Evolutionary conservation across 2,329 filamentous ascomycete genomes (phyloP).

Genomic region (Neofusicoccum ribis): DNA sequence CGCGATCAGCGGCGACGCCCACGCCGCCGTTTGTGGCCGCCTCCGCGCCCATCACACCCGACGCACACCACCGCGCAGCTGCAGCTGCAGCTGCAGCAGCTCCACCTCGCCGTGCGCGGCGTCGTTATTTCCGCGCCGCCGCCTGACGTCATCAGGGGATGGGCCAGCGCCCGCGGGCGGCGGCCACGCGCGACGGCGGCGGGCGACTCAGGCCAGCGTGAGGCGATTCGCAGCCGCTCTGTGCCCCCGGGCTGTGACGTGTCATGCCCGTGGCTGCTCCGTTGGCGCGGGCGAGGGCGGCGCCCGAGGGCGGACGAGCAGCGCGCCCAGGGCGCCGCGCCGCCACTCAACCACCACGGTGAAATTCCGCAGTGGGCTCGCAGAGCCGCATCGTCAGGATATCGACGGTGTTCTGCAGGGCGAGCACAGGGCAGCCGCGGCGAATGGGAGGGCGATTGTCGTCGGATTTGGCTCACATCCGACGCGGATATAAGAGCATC

Average conservation of each 20-base stretch:
- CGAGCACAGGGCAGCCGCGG: too few relatives aligned
- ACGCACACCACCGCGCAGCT: background rate
- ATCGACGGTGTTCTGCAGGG: background rate
- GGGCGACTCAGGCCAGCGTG: background rate
- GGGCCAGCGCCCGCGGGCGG: background rate
- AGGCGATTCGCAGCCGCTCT: background rate
- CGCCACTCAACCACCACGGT: background rate
- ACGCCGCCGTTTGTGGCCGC: too few relatives aligned
- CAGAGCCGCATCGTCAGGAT: background rate
- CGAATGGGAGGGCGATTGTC: background rate
- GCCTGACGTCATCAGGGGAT: background rate
- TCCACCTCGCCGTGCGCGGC: background rate
- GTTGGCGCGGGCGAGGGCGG: background rate
- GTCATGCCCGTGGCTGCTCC: background rate
- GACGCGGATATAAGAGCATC: conserved; percentile 10
- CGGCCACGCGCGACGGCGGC: background rate
- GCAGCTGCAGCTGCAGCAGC: background rate
- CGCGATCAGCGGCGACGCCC: too few relatives aligned
- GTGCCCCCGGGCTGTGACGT: conserved; percentile 4
- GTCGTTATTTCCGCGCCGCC: background rate
- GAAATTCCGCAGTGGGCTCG: background rate
- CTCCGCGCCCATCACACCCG: conserved; percentile 4
- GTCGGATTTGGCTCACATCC: conserved; percentile 8
- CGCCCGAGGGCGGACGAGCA: background rate
- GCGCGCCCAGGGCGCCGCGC: background rate